phyloP scores from a whole-genome alignment of 169 alveolate genomes.

The Plasmodium chabaudi region DNA sequence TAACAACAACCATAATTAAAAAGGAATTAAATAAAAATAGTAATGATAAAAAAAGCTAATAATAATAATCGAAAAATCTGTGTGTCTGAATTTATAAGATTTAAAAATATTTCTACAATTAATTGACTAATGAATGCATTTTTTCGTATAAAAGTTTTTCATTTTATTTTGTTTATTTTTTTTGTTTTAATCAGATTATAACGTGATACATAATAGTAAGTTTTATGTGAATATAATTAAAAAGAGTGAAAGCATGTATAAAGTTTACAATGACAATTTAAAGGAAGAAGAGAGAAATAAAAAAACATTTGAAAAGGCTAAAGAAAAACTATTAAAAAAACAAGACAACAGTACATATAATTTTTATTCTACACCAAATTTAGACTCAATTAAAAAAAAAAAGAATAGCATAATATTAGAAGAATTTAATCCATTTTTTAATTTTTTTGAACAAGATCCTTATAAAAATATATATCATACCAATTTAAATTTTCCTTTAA shows the following conservation, averaged over 20 bases:
- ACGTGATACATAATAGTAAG: conserved; percentile 41
- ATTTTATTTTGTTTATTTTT: background rate
- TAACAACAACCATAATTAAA: conserved; percentile 34
- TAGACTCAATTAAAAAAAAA: conserved; percentile 13
- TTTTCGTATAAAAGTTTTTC: background rate
- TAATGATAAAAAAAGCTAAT: conserved; percentile 4
- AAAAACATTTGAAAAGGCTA: conserved; percentile 25
- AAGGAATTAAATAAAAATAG: conserved; percentile 41
- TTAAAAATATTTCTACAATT: background rate
- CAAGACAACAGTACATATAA: background rate
- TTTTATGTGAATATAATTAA: conserved; percentile 57
- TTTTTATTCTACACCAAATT: background rate
- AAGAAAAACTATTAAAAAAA: conserved; percentile 41
- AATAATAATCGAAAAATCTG: background rate
- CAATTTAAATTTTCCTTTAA: conserved; percentile 55
- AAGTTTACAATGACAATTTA: conserved; percentile 19
- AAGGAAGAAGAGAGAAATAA: conserved; percentile 51
- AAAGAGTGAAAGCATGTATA: conserved; percentile 57
- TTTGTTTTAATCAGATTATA: conserved; percentile 32
- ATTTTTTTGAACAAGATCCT: conserved; percentile 47
- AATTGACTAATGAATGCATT: background rate
- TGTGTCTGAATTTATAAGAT: background rate
- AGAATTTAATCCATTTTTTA: conserved; percentile 67
- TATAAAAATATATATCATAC: conserved; percentile 62
- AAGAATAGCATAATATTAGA: conserved; percentile 14